phyloP scores from a whole-genome alignment of 768 basidiomycete genomes.

The Tricholoma flavovirens region DNA sequence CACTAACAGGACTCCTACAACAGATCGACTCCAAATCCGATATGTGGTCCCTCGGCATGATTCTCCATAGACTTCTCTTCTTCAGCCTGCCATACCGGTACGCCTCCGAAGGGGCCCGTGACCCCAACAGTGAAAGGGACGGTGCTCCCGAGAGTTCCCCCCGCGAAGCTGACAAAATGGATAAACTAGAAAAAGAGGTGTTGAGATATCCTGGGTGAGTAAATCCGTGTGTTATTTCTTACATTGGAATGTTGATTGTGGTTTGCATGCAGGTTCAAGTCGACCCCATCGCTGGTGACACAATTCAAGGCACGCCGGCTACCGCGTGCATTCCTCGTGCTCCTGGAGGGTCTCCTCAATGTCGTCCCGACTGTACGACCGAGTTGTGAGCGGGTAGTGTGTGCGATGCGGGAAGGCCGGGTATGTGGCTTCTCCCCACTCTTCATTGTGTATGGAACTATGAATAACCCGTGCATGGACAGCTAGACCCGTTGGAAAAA shows the following conservation, averaged over 20 bases:
- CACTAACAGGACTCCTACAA: constrained; percentile 54
- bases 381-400: constrained; percentile 64
- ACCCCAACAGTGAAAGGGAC: constrained; percentile 6
- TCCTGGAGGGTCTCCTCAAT: constrained; percentile 69
- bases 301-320: constrained; percentile 69
- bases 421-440: constrained; percentile 35
- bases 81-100: constrained; percentile 83
- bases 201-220: constrained; percentile 65
- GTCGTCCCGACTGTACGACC: constrained; percentile 58
- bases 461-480: background rate
- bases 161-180: constrained; percentile 59
- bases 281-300: constrained; percentile 42
- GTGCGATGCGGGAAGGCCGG: constrained; percentile 64
- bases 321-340: constrained; percentile 61
- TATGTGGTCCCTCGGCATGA: constrained; percentile 98
- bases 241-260: background rate
- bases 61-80: constrained; percentile 89
- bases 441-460: background rate
- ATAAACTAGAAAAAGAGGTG: constrained; percentile 69
- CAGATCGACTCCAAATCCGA: constrained; percentile 86
- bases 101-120: constrained; percentile 53
- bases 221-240: background rate
- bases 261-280: constrained; percentile 36
- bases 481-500: constrained; percentile 17
- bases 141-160: constrained; percentile 31